A percentile compares a stretch with the other conserved stretches of the same genome.
phyloP scores from a whole-genome alignment of 768 basidiomycete species.

The Ramaria sp. region DNA sequence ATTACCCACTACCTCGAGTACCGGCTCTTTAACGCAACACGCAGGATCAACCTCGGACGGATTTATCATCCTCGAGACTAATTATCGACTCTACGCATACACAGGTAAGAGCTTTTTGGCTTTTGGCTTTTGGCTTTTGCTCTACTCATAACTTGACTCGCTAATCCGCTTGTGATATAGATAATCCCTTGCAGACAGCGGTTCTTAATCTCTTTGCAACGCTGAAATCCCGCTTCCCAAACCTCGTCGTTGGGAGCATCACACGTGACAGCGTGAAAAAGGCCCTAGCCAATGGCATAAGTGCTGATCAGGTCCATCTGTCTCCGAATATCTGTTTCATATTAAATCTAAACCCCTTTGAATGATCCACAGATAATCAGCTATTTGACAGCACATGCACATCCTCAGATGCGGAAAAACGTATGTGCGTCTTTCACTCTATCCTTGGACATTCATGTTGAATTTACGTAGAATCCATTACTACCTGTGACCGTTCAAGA shows the following conservation, averaged over 20 bases:
- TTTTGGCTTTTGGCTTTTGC: slow-evolving; percentile 10
- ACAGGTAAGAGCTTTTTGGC: slow-evolving; percentile 47
- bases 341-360: background rate
- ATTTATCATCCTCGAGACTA: slow-evolving; percentile 95
- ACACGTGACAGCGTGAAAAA: slow-evolving; percentile 93
- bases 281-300: slow-evolving; percentile 90
- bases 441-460: background rate
- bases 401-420: slow-evolving; percentile 96
- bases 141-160: slow-evolving; percentile 11
- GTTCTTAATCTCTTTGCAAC: slow-evolving; percentile 90
- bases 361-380: slow-evolving; percentile 67
- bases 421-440: slow-evolving; percentile 30
- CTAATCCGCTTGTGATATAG: slow-evolving; percentile 28
- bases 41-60: slow-evolving; percentile 47
- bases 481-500: slow-evolving; percentile 97
- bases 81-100: slow-evolving; percentile 97
- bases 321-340: background rate
- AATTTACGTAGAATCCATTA: slow-evolving; percentile 59
- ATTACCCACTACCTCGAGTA: slow-evolving; percentile 49
- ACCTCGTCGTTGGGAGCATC: slow-evolving; percentile 91
- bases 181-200: slow-evolving; percentile 92
- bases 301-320: slow-evolving; percentile 74
- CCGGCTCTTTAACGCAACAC: slow-evolving; percentile 22
- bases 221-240: slow-evolving; percentile 90
- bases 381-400: slow-evolving; percentile 89